These are phyloP conservation scores for Adansonia rubrostipa DNA, from an alignment of 441 rosid genomes.

Conservation along the genomic window DNA sequence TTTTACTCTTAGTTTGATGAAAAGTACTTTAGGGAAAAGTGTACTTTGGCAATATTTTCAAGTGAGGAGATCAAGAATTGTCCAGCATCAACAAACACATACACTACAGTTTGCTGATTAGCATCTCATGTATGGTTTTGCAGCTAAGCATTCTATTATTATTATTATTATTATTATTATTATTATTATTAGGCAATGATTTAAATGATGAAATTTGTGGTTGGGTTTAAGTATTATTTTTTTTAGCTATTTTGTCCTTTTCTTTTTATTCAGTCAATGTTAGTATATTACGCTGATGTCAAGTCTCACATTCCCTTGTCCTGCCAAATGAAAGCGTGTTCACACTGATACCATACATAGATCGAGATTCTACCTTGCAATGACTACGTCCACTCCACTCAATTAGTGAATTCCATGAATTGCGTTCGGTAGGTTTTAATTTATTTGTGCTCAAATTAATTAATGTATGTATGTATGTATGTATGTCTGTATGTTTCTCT, in stretches of 20 bases:
- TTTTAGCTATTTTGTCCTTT: not conserved
- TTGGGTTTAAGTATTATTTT: not conserved
- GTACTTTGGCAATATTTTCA: not conserved
- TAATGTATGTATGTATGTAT: not conserved
- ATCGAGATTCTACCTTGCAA: slow-evolving; percentile 4
- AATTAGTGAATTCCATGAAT: slow-evolving; percentile 11
- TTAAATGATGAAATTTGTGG: slow-evolving; percentile 19
- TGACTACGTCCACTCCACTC: not conserved
- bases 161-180: not conserved
- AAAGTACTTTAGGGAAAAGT: slow-evolving; percentile 20
- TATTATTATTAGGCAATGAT: not conserved
- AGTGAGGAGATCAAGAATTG: slow-evolving; percentile 34
- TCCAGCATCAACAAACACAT: slow-evolving; percentile 32
- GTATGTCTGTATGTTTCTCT: not conserved
- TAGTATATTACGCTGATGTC: not conserved
- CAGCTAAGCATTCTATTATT: not conserved
- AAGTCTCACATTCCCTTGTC: not conserved
- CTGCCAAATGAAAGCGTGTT: slow-evolving; percentile 3
- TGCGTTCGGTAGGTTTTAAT: slow-evolving; percentile 20
- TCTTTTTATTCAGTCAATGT: slow-evolving; percentile 1
- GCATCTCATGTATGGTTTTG: not conserved
- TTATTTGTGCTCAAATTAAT: not conserved
- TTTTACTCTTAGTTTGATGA: not conserved
- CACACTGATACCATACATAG: not conserved
- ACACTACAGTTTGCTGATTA: slow-evolving; percentile 6